Percentiles rank a stretch among this genome's conserved stretches.
Conservation (phyloP, 1,139 yeast species). For the Ogataea hybrid region DNA sequence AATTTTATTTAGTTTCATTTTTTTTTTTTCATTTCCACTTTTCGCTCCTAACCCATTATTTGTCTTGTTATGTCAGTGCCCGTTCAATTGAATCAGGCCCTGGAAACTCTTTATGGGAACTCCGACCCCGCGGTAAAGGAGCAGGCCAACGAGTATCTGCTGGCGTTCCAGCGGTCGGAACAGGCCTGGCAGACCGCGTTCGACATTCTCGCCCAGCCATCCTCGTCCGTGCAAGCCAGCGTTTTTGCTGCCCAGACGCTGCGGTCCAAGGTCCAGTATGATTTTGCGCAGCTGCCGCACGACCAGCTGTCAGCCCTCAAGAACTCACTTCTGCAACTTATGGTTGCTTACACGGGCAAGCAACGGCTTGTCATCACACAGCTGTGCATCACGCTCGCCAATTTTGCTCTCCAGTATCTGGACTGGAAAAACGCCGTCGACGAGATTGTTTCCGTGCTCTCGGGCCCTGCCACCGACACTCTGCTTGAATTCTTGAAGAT, state of each 20-base stretch:
- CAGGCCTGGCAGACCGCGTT: slow-evolving; percentile 61
- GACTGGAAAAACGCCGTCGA: slow-evolving; percentile 70
- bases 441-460: slow-evolving; percentile 60
- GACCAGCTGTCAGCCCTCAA: slow-evolving; percentile 54
- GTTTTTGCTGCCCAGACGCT: slow-evolving; percentile 91
- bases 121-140: slow-evolving; percentile 45
- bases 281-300: slow-evolving; percentile 70
- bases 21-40: neutral
- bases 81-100: slow-evolving; percentile 41
- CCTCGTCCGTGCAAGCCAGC: slow-evolving; percentile 46
- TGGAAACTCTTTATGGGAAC: slow-evolving; percentile 60
- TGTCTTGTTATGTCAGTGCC: slow-evolving; percentile 6
- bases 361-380: slow-evolving; percentile 71
- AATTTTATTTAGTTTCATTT: neutral
- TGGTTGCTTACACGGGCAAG: slow-evolving; percentile 44
- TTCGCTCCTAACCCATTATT: slow-evolving; percentile 4
- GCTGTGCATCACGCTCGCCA: slow-evolving; percentile 76
- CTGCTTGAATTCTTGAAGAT: slow-evolving; percentile 79
- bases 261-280: slow-evolving; percentile 80
- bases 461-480: slow-evolving; percentile 39
- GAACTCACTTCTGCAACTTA: slow-evolving; percentile 56
- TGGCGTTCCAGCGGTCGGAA: slow-evolving; percentile 76
- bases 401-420: slow-evolving; percentile 72
- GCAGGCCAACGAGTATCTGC: slow-evolving; percentile 65
- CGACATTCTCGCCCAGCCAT: slow-evolving; percentile 25